Evolutionary conservation across 768 basidiomycete species (phyloP), one percentile per base, ranked within the genome.

Genomic region (Candolleomyces aberdarensis): DNA sequence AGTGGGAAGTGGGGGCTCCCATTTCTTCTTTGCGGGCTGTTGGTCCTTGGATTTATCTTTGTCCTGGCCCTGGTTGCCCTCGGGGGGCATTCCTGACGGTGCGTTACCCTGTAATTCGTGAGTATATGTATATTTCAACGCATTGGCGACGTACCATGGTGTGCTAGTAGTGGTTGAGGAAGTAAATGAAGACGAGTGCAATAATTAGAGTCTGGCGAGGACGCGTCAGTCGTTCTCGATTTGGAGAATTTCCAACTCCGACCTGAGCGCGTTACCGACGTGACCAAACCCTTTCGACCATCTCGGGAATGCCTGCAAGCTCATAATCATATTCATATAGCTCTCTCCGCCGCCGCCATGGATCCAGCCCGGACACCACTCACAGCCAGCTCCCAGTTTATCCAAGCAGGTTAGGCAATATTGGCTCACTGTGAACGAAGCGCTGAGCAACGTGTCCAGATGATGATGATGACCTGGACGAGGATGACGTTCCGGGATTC

Each of bases 1-100:
- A 50, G 96, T 97, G 14, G 96, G 96, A 61, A 97, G 85, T 68
- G 96, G 96, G 8, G 96, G 95, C 73, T 98, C 96, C 95, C 96
- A 98, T 78, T 96, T 96, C 86, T 98, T 97, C 76, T 88, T 85
- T 68, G 85, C 80, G 17, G 80, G 77, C 76, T 83, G 74, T 68
- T 72, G 76, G 74, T 81, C 79, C 73, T 78, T 82, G 69, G 64
- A 67, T 74, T 81, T 83, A 72, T 77, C 79, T 65, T 79, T 78
- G 8, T 39, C 11, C 26, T 26, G 26, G 63, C 76, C 74, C 52
- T 69, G 64, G 53, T 72, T 69, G 5, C 56, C 66, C 63, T 20
- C 64, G 49, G 78, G 76, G n/a, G 80, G 77, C 67, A 78, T 71
- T 64, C 75, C 89, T 53, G 91, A 93, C 57, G 88, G 81, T 70